Conservation (phyloP, 306 rosid species). For the Biancaea sappan region DNA sequence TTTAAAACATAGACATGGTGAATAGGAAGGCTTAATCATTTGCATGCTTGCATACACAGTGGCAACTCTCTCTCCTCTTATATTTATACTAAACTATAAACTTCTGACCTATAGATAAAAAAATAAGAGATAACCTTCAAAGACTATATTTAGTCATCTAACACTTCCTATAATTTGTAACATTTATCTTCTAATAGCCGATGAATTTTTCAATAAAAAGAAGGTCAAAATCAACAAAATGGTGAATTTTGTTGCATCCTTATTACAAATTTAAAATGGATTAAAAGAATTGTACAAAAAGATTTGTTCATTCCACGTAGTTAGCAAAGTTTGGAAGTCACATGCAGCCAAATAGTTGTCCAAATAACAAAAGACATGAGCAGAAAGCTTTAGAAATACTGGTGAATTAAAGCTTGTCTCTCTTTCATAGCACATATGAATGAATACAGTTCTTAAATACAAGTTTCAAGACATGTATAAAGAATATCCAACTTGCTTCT, state of each 20-base stretch:
- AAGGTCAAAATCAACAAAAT: background rate
- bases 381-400: constrained; percentile 27
- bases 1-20: background rate
- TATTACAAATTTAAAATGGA: background rate
- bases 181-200: background rate
- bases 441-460: constrained; percentile 7
- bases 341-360: constrained; percentile 24
- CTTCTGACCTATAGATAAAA: background rate
- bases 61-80: background rate
- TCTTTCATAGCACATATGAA: constrained; percentile 14
- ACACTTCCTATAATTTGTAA: background rate
- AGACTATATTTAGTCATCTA: background rate
- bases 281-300: constrained; percentile 1
- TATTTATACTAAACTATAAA: background rate
- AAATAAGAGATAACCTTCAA: background rate
- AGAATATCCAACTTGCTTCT: constrained; percentile 2
- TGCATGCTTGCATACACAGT: background rate
- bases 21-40: background rate
- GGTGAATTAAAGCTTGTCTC: constrained; percentile 9
- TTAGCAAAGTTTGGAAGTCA: constrained; percentile 4
- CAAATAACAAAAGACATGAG: constrained; percentile 18
- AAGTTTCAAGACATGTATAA: background rate
- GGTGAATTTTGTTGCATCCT: constrained; percentile 3
- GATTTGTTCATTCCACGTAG: constrained; percentile 15
- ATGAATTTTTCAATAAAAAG: background rate